Evolutionary conservation across 2,329 filamentous ascomycete genomes (phyloP).

Genomic region (Waltergamsia citrina): DNA sequence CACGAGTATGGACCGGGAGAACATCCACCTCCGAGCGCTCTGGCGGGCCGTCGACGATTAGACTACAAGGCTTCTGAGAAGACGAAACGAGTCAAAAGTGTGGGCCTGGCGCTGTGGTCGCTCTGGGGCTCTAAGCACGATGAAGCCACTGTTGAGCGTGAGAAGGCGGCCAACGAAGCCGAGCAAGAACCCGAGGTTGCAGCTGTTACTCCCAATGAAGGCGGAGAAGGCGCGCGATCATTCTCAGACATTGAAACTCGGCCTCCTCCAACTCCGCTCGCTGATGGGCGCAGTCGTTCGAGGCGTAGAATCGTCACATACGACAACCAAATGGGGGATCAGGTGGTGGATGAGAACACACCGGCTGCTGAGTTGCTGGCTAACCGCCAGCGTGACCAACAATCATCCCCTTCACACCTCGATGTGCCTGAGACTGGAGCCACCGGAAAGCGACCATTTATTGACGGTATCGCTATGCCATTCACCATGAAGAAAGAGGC

Average conservation of each 20-base stretch:
- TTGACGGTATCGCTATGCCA: slow-evolving; percentile 62
- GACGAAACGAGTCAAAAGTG: slow-evolving; percentile 54
- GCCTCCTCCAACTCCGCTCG: slow-evolving; percentile 14
- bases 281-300: slow-evolving; percentile 27
- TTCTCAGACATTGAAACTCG: slow-evolving; percentile 30
- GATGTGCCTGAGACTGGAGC: slow-evolving; percentile 37
- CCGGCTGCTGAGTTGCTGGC: slow-evolving; percentile 33
- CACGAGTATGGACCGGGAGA: slow-evolving; percentile 66
- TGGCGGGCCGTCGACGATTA: slow-evolving; percentile 59
- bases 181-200: slow-evolving; percentile 22
- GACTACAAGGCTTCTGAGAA: slow-evolving; percentile 25
- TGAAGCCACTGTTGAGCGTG: slow-evolving; percentile 56
- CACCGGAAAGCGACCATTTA: slow-evolving; percentile 53
- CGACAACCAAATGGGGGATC: slow-evolving; percentile 34
- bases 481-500: slow-evolving; percentile 59
- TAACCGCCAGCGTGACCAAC: slow-evolving; percentile 23
- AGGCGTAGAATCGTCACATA: slow-evolving; percentile 38
- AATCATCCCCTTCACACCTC: slow-evolving; percentile 27
- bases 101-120: slow-evolving; percentile 75
- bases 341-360: slow-evolving; percentile 24
- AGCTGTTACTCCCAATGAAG: slow-evolving; percentile 27
- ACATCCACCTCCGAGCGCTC: slow-evolving; percentile 70
- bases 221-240: slow-evolving; percentile 30
- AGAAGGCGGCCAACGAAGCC: slow-evolving; percentile 41
- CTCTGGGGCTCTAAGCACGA: slow-evolving; percentile 87